These are phyloP conservation scores for Fusarium goolgardi DNA, from an alignment of 2,329 filamentous ascomycete genomes.

Conservation along the genomic window DNA sequence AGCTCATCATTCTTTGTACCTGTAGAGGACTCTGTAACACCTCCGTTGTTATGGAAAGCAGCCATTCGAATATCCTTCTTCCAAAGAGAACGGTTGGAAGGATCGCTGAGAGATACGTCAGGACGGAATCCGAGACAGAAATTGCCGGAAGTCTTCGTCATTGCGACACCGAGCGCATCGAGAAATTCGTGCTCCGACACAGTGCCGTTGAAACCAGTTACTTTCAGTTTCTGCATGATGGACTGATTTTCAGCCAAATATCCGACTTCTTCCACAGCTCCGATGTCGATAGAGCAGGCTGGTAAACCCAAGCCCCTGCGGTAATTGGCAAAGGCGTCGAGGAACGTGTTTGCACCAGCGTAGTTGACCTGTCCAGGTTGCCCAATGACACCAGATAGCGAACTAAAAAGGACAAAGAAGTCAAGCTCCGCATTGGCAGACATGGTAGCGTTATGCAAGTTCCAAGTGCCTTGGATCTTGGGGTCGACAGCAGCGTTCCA, in stretches of 20 bases:
- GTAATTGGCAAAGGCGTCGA: constrained; percentile 7
- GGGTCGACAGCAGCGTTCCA: constrained; percentile 5
- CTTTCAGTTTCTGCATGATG: constrained; percentile 10
- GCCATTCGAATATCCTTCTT: constrained; percentile 17
- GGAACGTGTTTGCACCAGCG: constrained; percentile 11
- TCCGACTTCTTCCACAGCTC: constrained; percentile 8
- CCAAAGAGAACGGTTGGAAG: constrained; percentile 1
- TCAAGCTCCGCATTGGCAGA: not conserved
- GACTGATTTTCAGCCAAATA: constrained; percentile 5
- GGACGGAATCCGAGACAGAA: constrained; percentile 8
- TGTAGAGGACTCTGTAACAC: not conserved
- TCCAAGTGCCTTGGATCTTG: constrained; percentile 1
- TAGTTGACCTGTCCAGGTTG: constrained; percentile 12
- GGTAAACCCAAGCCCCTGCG: not conserved
- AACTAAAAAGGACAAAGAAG: constrained; percentile 14
- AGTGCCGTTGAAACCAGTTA: not conserved
- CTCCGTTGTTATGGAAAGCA: constrained; percentile 3
- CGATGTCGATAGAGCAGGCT: constrained; percentile 1
- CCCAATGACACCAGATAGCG: constrained; percentile 1
- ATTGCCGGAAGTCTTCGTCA: not conserved
- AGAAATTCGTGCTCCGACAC: constrained; percentile 9
- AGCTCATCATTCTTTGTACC: not conserved
- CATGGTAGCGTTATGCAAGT: constrained; percentile 6
- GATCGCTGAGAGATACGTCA: not conserved
- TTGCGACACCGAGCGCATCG: not conserved